phyloP scores from a whole-genome alignment of 2,329 filamentous ascomycete genomes.

The Dichotomopilus funicola region DNA sequence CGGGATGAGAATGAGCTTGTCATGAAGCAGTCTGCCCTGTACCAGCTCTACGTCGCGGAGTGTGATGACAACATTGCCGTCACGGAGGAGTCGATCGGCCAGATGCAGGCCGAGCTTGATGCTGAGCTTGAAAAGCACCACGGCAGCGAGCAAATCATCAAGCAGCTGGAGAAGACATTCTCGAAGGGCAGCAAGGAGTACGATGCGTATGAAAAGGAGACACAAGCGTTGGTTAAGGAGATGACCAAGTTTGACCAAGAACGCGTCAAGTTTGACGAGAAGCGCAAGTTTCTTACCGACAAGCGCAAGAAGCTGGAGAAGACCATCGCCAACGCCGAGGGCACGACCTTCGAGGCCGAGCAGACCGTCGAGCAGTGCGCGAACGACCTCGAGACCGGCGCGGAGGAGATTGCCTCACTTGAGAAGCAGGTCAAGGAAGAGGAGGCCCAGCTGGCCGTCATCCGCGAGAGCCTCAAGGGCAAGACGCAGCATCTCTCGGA shows the following conservation, averaged over 20 bases:
- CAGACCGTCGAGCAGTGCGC: conserved; percentile 71
- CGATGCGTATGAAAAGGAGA: conserved; percentile 73
- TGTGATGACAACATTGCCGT: conserved; percentile 84
- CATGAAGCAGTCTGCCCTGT: conserved; percentile 83
- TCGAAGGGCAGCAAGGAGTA: conserved; percentile 77
- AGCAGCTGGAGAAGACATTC: conserved; percentile 78
- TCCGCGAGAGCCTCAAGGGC: conserved; percentile 82
- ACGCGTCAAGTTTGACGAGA: conserved; percentile 94
- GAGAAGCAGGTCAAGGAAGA: conserved; percentile 72
- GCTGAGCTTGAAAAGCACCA: conserved; percentile 86
- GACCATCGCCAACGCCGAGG: conserved; percentile 68
- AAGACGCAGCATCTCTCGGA: conserved; percentile 95
- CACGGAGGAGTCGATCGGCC: conserved; percentile 80
- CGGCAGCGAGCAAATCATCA: conserved; percentile 84
- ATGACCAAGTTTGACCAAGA: conserved; percentile 93
- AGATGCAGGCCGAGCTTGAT: conserved; percentile 82
- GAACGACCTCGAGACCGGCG: conserved; percentile 70
- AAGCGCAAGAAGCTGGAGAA: conserved; percentile 97
- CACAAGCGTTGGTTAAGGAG: conserved; percentile 74
- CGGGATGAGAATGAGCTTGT: conserved; percentile 89
- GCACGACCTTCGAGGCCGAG: conserved; percentile 65
- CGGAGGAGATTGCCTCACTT: conserved; percentile 65
- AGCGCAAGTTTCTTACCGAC: conserved; percentile 83
- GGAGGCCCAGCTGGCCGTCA: conserved; percentile 73
- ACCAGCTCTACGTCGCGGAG: conserved; percentile 84